These are phyloP conservation scores for Talaromyces rugulosus DNA, from an alignment of 2,329 filamentous ascomycete genomes.

Conservation along the genomic window DNA sequence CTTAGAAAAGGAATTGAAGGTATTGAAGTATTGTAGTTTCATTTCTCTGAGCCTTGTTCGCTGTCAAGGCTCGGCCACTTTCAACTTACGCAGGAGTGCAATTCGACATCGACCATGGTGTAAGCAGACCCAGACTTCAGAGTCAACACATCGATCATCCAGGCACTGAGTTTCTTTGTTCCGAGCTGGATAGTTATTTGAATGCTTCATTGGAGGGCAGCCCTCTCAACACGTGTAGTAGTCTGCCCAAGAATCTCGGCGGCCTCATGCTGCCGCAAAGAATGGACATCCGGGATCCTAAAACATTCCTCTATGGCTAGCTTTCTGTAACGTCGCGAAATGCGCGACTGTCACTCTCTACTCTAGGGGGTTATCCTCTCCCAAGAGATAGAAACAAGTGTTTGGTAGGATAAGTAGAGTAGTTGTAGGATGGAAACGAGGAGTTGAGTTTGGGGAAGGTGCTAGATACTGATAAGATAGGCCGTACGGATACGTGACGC, in stretches of 20 bases:
- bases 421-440: background rate
- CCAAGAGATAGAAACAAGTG: background rate
- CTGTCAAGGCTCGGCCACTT: conserved; percentile 44
- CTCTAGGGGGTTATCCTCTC: background rate
- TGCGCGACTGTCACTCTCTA: background rate
- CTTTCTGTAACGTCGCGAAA: background rate
- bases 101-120: conserved; percentile 40
- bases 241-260: conserved; percentile 32
- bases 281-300: conserved; percentile 35
- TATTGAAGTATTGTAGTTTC: background rate
- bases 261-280: conserved; percentile 30
- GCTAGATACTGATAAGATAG: background rate
- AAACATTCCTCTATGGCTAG: conserved; percentile 21
- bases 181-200: conserved; percentile 44
- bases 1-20: background rate
- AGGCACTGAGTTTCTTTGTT: conserved; percentile 30
- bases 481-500: background rate
- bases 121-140: background rate
- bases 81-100: conserved; percentile 51
- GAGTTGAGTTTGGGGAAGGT: background rate
- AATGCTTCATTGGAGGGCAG: conserved; percentile 48
- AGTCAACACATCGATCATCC: background rate
- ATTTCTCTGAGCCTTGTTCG: conserved; percentile 42
- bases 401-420: background rate
- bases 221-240: conserved; percentile 45